Base-by-base conservation (phyloP, 352 stramenopile genomes). In the Pythium biforme region DNA sequence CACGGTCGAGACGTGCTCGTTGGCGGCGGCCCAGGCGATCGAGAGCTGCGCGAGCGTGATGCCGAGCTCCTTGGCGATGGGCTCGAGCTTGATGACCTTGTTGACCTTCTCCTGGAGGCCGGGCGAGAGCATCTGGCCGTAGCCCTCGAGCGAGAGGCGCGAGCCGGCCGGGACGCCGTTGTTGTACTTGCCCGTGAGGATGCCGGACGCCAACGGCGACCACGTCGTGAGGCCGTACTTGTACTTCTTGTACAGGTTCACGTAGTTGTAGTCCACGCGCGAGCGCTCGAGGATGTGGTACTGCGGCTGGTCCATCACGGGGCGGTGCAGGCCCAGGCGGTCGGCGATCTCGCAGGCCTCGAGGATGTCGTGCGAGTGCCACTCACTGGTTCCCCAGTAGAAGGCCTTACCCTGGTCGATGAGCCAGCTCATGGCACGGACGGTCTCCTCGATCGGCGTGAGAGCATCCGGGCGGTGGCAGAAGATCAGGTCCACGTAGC, bases 171-270 rank as follows among this genome's bases (percentile, higher is more conserved):
- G 73, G 40, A 77, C 73, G 6, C 70, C 77, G 9, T 68, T 69
- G 78, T 64, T 76, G 73, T 84, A 84, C 53, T 85, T 85, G 52
- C 79, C 79, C 31, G 82, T 86, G 37, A 91, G 63, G 17, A 90
- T 64, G 4, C 81, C 82, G 14, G 72, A 78, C 9, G 66, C 75
- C 17, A 92, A 71, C 3, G 80, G 78, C 20, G 41, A 49, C 41
- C 41, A 49, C n/a, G 41, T 31, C 41, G 41, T 49, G 41, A 49
- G 41, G 5, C 79, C 82, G 20, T 90, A 75, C 29, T 72, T 71
- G 55, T 85, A 89, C 49, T 75, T 77, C 54, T 75, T 79, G 76
- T 89, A 90, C 69, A 93, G 65, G 45, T 88, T 80, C 15, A 68
- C 64, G 12, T 75, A 79, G 39, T 78, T 71, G 34, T 83, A 79